phyloP scores from a whole-genome alignment of 352 stramenopile species.

The Globisporangium acanthophoron region DNA sequence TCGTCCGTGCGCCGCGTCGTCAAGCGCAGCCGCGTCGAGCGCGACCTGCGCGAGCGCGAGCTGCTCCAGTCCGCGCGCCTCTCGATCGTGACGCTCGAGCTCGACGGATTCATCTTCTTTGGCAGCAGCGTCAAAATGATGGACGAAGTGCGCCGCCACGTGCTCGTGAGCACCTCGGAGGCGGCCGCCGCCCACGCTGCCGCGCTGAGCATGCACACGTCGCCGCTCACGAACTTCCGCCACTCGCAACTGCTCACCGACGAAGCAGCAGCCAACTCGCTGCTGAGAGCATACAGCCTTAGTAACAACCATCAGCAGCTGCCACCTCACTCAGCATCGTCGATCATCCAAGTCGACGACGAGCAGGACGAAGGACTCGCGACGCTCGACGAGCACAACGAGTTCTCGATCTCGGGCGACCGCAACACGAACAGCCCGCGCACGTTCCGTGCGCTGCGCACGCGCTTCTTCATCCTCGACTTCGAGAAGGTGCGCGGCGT shows the following conservation, averaged over 20 bases:
- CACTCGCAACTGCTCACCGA: conserved; percentile 3
- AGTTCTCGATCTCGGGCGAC: conserved; percentile 26
- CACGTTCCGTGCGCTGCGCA: conserved; percentile 63
- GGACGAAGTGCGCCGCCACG: conserved; percentile 79
- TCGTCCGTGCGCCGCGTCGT: conserved; percentile 73
- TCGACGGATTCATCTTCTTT: conserved; percentile 88
- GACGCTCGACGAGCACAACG: conserved; percentile 45
- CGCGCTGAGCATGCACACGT: conserved; percentile 4
- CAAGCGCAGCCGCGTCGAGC: conserved; percentile 77
- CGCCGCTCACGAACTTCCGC: conserved; percentile 8
- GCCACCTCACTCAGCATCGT: not conserved
- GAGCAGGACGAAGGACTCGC: conserved; percentile 37
- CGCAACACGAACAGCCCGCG: conserved; percentile 13
- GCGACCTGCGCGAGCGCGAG: conserved; percentile 67
- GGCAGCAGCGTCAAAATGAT: conserved; percentile 85
- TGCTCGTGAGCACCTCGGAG: conserved; percentile 46
- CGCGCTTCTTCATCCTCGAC: conserved; percentile 85
- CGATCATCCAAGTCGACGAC: not conserved
- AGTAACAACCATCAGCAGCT: conserved; percentile 1
- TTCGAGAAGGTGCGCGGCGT: conserved; percentile 87
- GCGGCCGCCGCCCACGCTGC: conserved; percentile 8
- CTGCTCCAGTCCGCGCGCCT: conserved; percentile 66
- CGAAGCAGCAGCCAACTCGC: not conserved
- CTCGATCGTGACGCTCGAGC: conserved; percentile 81
- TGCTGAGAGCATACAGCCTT: not conserved